phyloP scores from a whole-genome alignment of 2,329 filamentous ascomycete species.

The Aspergillus floridensis region DNA sequence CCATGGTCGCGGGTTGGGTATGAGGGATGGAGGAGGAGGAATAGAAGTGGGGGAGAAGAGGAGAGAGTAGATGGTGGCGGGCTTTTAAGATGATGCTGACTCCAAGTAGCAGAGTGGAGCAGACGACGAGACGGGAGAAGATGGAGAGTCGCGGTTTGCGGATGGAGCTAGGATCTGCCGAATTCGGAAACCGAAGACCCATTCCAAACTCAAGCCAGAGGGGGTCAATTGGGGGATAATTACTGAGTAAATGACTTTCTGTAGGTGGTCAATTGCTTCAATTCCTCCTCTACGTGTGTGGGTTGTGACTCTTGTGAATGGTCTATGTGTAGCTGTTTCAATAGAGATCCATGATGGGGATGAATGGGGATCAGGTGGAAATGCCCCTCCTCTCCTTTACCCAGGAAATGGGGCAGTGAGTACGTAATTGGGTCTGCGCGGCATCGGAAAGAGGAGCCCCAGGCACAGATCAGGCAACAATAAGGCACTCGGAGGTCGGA shows the following conservation, averaged over 20 bases:
- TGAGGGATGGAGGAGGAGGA: constrained; percentile 18
- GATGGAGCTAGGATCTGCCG: constrained; percentile 22
- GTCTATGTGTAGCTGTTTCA: too few species aligned
- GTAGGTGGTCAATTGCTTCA: too few species aligned
- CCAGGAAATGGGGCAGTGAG: not conserved
- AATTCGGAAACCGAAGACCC: constrained; percentile 19
- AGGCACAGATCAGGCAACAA: not conserved
- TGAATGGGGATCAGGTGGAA: too few species aligned
- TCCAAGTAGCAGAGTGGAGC: constrained; percentile 45
- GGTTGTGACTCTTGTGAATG: too few species aligned
- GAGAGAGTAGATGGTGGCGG: constrained; percentile 39
- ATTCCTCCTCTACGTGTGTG: too few species aligned
- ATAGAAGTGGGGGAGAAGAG: constrained; percentile 32
- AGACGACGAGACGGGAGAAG: constrained; percentile 32
- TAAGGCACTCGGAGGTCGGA: too few species aligned
- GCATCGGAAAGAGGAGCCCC: not conserved
- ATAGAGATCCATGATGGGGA: too few species aligned
- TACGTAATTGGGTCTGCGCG: not conserved
- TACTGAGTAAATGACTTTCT: too few species aligned
- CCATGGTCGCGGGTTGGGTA: constrained; percentile 34
- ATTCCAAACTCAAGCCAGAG: constrained; percentile 10
- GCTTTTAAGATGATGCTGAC: constrained; percentile 39
- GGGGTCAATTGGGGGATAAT: too few species aligned
- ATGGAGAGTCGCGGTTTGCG: constrained; percentile 20
- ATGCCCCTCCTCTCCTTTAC: too few species aligned